Base-by-base conservation (phyloP, 805 yeast genomes). In the Maudiozyma turicensis region DNA sequence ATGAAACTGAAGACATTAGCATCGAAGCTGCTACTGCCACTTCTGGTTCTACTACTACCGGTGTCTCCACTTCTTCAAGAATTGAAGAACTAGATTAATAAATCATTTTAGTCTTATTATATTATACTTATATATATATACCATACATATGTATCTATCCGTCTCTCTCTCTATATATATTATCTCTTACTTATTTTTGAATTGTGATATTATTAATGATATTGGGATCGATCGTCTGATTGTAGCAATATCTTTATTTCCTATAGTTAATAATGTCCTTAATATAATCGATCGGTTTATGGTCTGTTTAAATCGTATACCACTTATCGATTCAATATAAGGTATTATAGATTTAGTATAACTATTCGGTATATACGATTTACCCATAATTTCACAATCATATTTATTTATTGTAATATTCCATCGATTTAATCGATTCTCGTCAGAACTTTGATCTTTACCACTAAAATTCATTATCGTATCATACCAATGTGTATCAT, bases 341-440 rank as follows among this genome's bases (percentile, higher is more conserved):
- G 42, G 42, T 14, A 35, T n/a, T n/a, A 35, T 35, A n/a, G 14
- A 7, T 35, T 6, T 35, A 9, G 5, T 8, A 35, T 35, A 35
- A 13, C 14, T 35, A 35, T n/a, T n/a, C 3, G 13, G 15, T 13
- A n/a, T n/a, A 35, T 4, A n/a, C 6, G 6, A n/a, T 13, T 15
- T 15, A 35, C 13, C n/a, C 8, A 69, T 53, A 10, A 51, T 47
- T 6, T 51, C 44, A 8, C 67, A 52, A 46, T 65, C 66, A 10
- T 40, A 50, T 41, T 58, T 58, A 3, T 52, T 50, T 10, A 69
- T 43, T 9, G 64, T 69, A 13, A 69, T 47, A 9, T 49, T 47
- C 40, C 40, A 45, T 28, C 47, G 48, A 28, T 38, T 37, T 35
- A 52, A 33, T 37, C 32, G 37, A 5, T 28, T 40, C 28, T 29